Conservation (phyloP, 2,329 filamentous ascomycete species). For the Arthrinium puccinioides region DNA sequence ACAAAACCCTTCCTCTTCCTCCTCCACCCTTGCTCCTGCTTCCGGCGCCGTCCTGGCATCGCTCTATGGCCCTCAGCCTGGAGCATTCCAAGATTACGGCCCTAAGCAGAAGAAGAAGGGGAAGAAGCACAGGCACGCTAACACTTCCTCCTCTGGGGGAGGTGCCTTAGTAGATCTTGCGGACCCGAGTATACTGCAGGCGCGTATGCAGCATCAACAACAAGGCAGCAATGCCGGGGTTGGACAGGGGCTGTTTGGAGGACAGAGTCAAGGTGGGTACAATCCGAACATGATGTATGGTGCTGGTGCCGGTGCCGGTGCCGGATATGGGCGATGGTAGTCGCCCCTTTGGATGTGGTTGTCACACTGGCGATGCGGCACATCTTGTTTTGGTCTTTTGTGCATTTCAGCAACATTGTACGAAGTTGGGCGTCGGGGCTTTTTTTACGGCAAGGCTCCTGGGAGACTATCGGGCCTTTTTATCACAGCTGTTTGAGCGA, state of each 20-base stretch:
- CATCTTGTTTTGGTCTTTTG: slow-evolving; percentile 10
- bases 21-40: slow-evolving; percentile 80
- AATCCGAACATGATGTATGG: slow-evolving; percentile 76
- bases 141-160: slow-evolving; percentile 99
- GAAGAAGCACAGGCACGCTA: slow-evolving; percentile 99
- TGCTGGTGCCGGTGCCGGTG: slow-evolving; percentile 49
- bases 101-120: slow-evolving; percentile 99
- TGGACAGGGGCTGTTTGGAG: slow-evolving; percentile 84
- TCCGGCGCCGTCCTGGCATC: slow-evolving; percentile 86
- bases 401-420: slow-evolving; percentile 15
- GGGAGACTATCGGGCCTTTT: slow-evolving; percentile 22
- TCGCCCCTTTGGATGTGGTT: slow-evolving; percentile 9
- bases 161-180: slow-evolving; percentile 99
- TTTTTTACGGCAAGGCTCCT: slow-evolving; percentile 16
- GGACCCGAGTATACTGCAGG: slow-evolving; percentile 99
- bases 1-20: slow-evolving; percentile 75
- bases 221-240: slow-evolving; percentile 70
- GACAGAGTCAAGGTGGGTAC: slow-evolving; percentile 89
- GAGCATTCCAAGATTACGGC: slow-evolving; percentile 83
- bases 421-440: slow-evolving; percentile 19
- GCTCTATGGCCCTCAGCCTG: slow-evolving; percentile 82
- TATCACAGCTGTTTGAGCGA: slow-evolving; percentile 36
- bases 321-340: slow-evolving; percentile 64
- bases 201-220: slow-evolving; percentile 85
- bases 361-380: slow-evolving; percentile 9